Conservation (phyloP, 2,329 filamentous ascomycete species). For the Botrytis porri region DNA sequence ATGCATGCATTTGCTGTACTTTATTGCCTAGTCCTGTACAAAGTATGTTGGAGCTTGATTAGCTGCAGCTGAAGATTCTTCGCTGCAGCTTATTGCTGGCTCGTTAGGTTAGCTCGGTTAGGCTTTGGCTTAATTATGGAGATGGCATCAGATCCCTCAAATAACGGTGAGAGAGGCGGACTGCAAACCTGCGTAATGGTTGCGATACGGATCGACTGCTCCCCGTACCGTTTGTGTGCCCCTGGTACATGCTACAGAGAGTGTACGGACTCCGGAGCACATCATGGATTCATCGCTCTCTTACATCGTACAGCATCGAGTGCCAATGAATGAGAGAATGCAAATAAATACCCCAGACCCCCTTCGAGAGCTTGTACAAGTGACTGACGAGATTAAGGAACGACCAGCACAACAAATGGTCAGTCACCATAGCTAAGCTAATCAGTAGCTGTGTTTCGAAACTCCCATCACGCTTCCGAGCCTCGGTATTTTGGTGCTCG, state of each 20-base stretch:
- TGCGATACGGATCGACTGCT: constrained; percentile 4
- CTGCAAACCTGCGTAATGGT: background rate
- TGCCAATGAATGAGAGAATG: background rate
- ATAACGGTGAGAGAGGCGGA: constrained; percentile 8
- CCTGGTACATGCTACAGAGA: background rate
- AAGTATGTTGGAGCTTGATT: background rate
- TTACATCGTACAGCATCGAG: background rate
- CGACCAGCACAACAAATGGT: background rate
- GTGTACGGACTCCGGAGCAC: background rate
- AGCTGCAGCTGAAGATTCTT: background rate
- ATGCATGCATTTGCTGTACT: constrained; percentile 15
- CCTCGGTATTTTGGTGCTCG: background rate
- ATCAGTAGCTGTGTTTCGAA: background rate
- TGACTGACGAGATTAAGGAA: background rate
- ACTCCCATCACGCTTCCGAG: background rate
- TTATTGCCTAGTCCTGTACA: background rate
- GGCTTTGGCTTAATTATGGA: background rate
- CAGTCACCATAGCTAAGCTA: background rate
- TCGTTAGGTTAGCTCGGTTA: background rate
- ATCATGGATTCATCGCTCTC: background rate
- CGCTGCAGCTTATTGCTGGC: constrained; percentile 7
- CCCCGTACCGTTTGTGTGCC: constrained; percentile 1
- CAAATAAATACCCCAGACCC: background rate
- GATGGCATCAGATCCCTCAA: background rate
- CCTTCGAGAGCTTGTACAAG: background rate